Conservation (phyloP, 2,329 filamentous ascomycete genomes). For the Calycina herbarum region DNA sequence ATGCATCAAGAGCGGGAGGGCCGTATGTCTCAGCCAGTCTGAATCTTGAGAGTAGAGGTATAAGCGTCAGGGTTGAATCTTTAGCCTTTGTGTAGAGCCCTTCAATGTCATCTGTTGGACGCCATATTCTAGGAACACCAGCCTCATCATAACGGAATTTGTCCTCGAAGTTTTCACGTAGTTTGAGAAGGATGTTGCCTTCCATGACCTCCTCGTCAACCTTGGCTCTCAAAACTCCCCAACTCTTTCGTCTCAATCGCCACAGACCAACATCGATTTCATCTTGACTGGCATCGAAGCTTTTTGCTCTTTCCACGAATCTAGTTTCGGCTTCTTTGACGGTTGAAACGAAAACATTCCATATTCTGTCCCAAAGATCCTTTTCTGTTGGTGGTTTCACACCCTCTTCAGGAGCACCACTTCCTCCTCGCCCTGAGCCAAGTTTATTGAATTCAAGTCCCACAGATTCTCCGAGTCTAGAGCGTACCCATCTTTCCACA, state of each 20-base stretch:
- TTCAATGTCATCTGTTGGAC: conserved; percentile 95
- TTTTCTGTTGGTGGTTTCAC: conserved; percentile 75
- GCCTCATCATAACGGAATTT: conserved; percentile 97
- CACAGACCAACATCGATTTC: conserved; percentile 92
- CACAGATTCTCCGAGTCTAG: conserved; percentile 81
- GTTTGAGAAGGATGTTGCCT: conserved; percentile 90
- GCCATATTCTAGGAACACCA: conserved; percentile 94
- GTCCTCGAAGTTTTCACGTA: conserved; percentile 98
- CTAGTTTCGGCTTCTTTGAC: conserved; percentile 82
- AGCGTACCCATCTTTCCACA: conserved; percentile 91
- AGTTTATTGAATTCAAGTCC: conserved; percentile 96
- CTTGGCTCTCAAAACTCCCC: conserved; percentile 84
- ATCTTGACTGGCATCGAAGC: conserved; percentile 87
- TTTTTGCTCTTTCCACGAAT: conserved; percentile 85
- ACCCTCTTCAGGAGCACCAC: conserved; percentile 75
- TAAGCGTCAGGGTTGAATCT: conserved; percentile 87
- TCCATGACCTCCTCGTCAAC: conserved; percentile 98
- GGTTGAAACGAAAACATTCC: conserved; percentile 79
- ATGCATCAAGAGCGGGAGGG: conserved; percentile 78
- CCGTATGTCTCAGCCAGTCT: conserved; percentile 71
- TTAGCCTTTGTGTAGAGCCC: conserved; percentile 89
- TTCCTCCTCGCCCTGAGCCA: conserved; percentile 81
- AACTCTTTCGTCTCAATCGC: conserved; percentile 90
- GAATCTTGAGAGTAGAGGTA: conserved; percentile 86
- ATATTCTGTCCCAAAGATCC: conserved; percentile 94